Evolutionary conservation across 2,329 filamentous ascomycete genomes (phyloP).

Genomic region (Pseudopyricularia javanii): DNA sequence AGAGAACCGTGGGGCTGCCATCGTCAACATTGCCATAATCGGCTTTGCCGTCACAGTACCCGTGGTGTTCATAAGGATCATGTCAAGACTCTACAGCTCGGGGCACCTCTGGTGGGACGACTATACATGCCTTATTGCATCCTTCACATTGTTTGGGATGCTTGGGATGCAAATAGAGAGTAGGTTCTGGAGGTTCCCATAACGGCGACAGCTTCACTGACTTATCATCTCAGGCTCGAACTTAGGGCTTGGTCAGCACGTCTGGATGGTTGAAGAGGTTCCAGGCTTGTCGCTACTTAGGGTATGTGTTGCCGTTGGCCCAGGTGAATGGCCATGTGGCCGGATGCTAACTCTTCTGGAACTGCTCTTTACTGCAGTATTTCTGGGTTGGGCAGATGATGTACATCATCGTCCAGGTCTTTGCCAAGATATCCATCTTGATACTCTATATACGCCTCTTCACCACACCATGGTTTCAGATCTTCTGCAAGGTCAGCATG

Average conservation of each 20-base stretch:
- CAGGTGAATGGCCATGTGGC: background rate
- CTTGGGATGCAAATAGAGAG: background rate
- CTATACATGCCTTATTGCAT: background rate
- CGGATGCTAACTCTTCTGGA: background rate
- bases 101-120: constrained; percentile 1
- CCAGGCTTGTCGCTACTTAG: background rate
- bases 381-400: constrained; percentile 9
- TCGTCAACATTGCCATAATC: constrained; percentile 2
- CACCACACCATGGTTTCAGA: constrained; percentile 6
- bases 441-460: constrained; percentile 12
- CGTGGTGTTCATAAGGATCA: background rate
- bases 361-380: background rate
- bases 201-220: too few species aligned
- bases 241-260: constrained; percentile 2
- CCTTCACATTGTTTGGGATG: background rate
- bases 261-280: background rate
- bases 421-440: constrained; percentile 12
- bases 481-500: constrained; percentile 6
- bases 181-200: background rate
- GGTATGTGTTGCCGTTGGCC: background rate
- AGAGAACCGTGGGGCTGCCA: background rate
- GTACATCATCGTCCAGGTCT: constrained; percentile 10
- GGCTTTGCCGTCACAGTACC: background rate
- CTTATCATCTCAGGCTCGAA: background rate
- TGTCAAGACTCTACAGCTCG: background rate